Evolutionary conservation across 306 rosid species (phyloP), one percentile per base, ranked within the genome.

Genomic region (Arachis hypogaea): DNA sequence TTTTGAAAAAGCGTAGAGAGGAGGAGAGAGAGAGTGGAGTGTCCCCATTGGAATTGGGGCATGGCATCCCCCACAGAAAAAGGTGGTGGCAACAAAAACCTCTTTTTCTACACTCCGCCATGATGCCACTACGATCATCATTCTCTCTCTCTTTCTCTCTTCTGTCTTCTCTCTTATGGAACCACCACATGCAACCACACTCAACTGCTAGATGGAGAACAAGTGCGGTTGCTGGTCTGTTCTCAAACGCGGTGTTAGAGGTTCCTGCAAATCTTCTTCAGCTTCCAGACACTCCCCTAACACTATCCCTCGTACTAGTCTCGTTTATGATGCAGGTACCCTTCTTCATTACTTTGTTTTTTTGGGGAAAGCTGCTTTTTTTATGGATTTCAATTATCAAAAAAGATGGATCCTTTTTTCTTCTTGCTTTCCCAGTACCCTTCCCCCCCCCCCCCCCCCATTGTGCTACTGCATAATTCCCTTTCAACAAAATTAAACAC

Each of bases 161-260:
- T 66, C 38, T 58, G 38, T 63, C 38, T 56, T 46, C 71, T 57
- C 47, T 11, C 69, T 12, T 63, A 2, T 5, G 62, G 50, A 33
- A 33, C 38, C 38, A 33, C 4, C 38, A 33, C 38, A 33, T 33
- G 38, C 38, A 33, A 33, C 28, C 28, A 33, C 38, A 33, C 38
- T 33, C 4, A 33, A 4, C 38, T 33, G 3, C 38, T 33, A 89
- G 68, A 89, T 86, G 90, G 96, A 89, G 68, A 76, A 85, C 11
- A 82, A 87, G 85, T 93, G 98, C 51, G 97, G 98, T 28, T 93
- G 98, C 80, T 93, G 98, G 98, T 69, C 81, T 79, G 89, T 86
- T 42, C 87, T 93, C 16, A 89, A 78, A 85, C 98, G 93, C 78
- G 83, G 96, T 66, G 92, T 88, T 82, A 82, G 83, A 75, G 98